These are phyloP conservation scores for Solanum tarapatanum DNA, from an alignment of 257 asterid genomes.

Conservation along the genomic window DNA sequence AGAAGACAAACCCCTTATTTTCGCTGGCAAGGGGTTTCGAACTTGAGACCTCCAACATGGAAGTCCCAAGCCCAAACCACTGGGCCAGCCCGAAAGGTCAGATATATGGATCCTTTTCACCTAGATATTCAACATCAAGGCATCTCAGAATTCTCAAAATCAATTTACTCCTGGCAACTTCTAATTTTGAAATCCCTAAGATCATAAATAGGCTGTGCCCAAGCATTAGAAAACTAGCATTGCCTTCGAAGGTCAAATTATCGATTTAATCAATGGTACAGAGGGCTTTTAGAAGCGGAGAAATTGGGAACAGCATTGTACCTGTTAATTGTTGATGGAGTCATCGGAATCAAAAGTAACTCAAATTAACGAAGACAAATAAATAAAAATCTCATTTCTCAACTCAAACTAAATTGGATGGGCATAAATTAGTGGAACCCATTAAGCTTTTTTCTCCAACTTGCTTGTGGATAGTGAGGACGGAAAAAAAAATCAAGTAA, in stretches of 20 bases:
- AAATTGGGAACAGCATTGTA: background rate
- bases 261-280: background rate
- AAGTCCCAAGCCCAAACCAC: too few species aligned
- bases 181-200: background rate
- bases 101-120: background rate
- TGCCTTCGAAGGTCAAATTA: background rate
- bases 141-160: background rate
- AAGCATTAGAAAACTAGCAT: background rate
- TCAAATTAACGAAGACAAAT: too few species aligned
- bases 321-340: conserved; percentile 1
- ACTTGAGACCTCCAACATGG: too few species aligned
- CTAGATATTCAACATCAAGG: background rate
- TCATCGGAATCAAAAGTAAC: background rate
- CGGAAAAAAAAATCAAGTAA: too few species aligned
- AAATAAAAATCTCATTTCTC: too few species aligned
- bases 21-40: too few species aligned
- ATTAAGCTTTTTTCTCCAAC: background rate
- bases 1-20: too few species aligned
- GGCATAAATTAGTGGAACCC: background rate
- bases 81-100: too few species aligned
- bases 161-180: background rate
- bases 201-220: background rate
- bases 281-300: background rate
- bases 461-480: background rate
- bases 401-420: background rate